Evolutionary conservation across 495 filamentous ascomycete genomes (phyloP).

Genomic region (Daldinia concentrica): DNA sequence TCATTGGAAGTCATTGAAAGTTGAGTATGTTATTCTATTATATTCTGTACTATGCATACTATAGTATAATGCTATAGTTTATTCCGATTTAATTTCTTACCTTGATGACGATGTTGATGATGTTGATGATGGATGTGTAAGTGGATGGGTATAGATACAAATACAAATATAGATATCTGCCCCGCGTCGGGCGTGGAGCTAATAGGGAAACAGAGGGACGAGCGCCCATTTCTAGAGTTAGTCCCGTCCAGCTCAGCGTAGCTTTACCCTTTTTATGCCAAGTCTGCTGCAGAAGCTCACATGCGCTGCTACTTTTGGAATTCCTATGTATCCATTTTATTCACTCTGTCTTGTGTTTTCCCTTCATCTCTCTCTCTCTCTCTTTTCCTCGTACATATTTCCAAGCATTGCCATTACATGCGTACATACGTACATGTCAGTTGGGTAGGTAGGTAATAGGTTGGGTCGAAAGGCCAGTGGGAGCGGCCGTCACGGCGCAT

Average conservation of each 20-base stretch:
- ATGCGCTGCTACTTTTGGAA: slow-evolving; percentile 21
- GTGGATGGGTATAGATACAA: neutral
- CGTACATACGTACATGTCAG: neutral
- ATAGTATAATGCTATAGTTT: neutral
- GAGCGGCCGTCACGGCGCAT: slow-evolving; percentile 39
- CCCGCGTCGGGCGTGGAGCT: neutral
- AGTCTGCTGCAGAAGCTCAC: slow-evolving; percentile 38
- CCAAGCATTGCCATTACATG: slow-evolving; percentile 22
- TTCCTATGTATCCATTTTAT: neutral
- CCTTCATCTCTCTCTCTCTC: slow-evolving; percentile 29
- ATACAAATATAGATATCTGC: neutral
- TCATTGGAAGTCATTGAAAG: neutral
- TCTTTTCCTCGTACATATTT: slow-evolving; percentile 24
- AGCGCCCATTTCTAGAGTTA: neutral
- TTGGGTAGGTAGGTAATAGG: neutral
- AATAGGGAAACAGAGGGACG: neutral
- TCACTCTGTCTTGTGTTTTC: neutral
- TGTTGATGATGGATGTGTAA: neutral
- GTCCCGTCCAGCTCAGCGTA: neutral
- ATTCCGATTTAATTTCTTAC: neutral
- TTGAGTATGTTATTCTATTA: neutral
- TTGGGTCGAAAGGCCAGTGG: slow-evolving; percentile 13
- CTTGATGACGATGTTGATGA: neutral
- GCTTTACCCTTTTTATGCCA: slow-evolving; percentile 13
- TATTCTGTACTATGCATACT: too few species aligned